phyloP scores from a whole-genome alignment of 2,329 filamentous ascomycete genomes.

The Sclerotiophoma versabilis region DNA sequence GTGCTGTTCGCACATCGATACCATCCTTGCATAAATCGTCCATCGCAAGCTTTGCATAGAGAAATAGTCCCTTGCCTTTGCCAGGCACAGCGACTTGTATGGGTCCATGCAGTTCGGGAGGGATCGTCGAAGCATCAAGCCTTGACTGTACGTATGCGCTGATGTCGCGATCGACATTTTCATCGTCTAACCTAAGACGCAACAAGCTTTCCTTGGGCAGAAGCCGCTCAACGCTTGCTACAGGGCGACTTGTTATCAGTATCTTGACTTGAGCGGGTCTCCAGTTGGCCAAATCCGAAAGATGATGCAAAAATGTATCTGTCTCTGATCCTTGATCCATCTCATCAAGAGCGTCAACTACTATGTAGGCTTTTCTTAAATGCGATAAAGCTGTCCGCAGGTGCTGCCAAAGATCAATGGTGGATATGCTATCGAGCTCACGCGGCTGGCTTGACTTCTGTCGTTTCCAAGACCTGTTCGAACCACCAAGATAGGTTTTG shows the following conservation, averaged over 20 bases:
- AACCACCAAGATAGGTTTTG: not conserved
- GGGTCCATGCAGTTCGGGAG: not conserved
- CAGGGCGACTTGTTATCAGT: conserved; percentile 54
- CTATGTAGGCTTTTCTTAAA: conserved; percentile 43
- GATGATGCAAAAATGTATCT: conserved; percentile 40
- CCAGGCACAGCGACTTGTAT: not conserved
- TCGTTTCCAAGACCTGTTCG: not conserved
- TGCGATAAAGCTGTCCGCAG: not conserved
- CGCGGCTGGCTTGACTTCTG: not conserved
- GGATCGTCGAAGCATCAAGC: not conserved
- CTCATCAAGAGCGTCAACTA: conserved; percentile 58
- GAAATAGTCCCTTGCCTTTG: not conserved
- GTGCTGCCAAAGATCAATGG: not conserved
- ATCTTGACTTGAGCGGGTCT: conserved; percentile 50
- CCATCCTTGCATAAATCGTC: not conserved
- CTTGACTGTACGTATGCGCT: not conserved
- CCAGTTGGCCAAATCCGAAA: conserved; percentile 45
- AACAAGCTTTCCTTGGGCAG: conserved; percentile 16
- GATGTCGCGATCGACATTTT: not conserved
- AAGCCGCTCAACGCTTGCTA: conserved; percentile 39
- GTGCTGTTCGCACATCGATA: not conserved
- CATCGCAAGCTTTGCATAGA: not conserved
- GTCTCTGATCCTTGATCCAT: conserved; percentile 50
- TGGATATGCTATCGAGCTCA: not conserved
- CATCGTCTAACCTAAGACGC: conserved; percentile 29